Conservation (phyloP, 2,329 filamentous ascomycete genomes). For the Hymenotorrendiella dingleyae region DNA sequence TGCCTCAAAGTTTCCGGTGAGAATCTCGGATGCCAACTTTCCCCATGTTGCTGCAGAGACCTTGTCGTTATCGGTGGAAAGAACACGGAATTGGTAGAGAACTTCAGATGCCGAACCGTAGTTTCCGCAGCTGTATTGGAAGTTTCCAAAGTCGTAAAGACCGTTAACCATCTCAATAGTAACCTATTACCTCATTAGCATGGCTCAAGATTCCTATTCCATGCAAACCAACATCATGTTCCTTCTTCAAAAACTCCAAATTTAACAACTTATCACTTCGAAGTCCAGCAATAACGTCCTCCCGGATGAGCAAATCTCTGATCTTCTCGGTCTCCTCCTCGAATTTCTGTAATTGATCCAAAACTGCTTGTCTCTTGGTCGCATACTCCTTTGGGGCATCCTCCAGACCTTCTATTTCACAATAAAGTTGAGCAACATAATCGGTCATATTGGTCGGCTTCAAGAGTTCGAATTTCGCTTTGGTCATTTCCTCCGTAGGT, state of each 20-base stretch:
- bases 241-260: slow-evolving; percentile 95
- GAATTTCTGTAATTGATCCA: slow-evolving; percentile 74
- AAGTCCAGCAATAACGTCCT: slow-evolving; percentile 85
- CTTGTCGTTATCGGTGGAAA: slow-evolving; percentile 98
- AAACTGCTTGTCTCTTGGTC: slow-evolving; percentile 82
- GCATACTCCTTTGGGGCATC: slow-evolving; percentile 78
- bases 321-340: slow-evolving; percentile 88
- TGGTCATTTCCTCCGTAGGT: slow-evolving; percentile 65
- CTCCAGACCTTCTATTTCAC: slow-evolving; percentile 76
- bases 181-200: slow-evolving; percentile 45
- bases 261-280: slow-evolving; percentile 97
- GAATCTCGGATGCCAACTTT: slow-evolving; percentile 92
- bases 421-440: slow-evolving; percentile 88
- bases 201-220: neutral
- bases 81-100: slow-evolving; percentile 94
- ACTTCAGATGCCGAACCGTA: slow-evolving; percentile 86
- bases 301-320: slow-evolving; percentile 75
- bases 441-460: slow-evolving; percentile 99
- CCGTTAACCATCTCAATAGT: slow-evolving; percentile 94
- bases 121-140: slow-evolving; percentile 96
- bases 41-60: slow-evolving; percentile 95
- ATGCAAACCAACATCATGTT: slow-evolving; percentile 70
- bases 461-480: slow-evolving; percentile 87
- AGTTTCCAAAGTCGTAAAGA: slow-evolving; percentile 92
- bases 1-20: slow-evolving; percentile 90